Percentiles rank a stretch among this genome's conserved stretches.
phyloP scores from a whole-genome alignment of 2,329 filamentous ascomycete species.

The Exophiala lecanii-corni region DNA sequence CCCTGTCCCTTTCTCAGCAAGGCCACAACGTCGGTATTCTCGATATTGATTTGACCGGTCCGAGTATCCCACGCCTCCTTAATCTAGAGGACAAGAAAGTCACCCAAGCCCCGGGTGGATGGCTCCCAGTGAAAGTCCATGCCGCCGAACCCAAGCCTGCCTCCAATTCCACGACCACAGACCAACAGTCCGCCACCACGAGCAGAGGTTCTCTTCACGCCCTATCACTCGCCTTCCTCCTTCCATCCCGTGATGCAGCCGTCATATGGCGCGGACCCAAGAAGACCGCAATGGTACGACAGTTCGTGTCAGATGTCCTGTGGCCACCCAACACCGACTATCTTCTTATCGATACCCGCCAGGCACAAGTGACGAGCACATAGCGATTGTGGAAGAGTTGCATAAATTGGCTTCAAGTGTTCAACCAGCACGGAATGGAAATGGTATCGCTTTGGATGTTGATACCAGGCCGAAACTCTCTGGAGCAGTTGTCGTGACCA shows the following conservation, averaged over 20 bases:
- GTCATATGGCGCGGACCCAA: constrained; percentile 98
- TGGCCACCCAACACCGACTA: constrained; percentile 84
- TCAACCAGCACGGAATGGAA: constrained; percentile 21
- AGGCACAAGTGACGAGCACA: constrained; percentile 94
- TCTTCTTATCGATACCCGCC: constrained; percentile 90
- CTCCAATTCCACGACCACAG: neutral
- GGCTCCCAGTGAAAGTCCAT: constrained; percentile 85
- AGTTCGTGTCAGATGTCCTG: constrained; percentile 86
- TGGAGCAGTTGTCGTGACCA: constrained; percentile 91
- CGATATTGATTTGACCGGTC: constrained; percentile 92
- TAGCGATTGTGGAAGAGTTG: constrained; percentile 84
- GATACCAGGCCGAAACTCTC: constrained; percentile 57
- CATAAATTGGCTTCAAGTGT: constrained; percentile 43
- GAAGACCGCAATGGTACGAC: constrained; percentile 97
- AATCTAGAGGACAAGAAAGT: constrained; percentile 86
- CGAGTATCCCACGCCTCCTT: constrained; percentile 92
- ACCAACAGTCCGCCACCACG: neutral
- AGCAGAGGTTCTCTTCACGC: constrained; percentile 49
- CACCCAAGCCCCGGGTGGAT: constrained; percentile 83
- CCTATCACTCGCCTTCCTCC: constrained; percentile 90
- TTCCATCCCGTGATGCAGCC: constrained; percentile 77
- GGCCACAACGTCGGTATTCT: constrained; percentile 90
- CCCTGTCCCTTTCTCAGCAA: constrained; percentile 77
- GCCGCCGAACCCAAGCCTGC: constrained; percentile 35
- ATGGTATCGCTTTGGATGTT: constrained; percentile 27